Evolutionary conservation across 495 filamentous ascomycete species (phyloP).

Genomic region (Neurospora sp.): DNA sequence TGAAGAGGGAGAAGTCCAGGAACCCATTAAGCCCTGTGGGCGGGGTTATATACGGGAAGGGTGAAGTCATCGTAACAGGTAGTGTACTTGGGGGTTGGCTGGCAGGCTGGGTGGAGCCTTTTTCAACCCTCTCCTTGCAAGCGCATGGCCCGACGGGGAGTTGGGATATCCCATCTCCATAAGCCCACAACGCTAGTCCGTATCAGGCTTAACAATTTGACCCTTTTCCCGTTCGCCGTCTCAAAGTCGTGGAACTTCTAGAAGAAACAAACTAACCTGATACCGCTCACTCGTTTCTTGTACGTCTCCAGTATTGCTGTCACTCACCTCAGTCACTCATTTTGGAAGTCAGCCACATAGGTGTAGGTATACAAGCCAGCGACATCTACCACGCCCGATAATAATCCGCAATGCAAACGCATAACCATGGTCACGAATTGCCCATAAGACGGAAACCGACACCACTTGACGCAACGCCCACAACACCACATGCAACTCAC

Average conservation of each 20-base stretch:
- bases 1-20: too few species aligned
- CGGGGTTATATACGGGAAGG: too few species aligned
- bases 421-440: background rate
- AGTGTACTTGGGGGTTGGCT: too few species aligned
- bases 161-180: background rate
- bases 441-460: background rate
- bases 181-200: background rate
- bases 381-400: background rate
- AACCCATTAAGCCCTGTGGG: too few species aligned
- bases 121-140: background rate
- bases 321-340: background rate
- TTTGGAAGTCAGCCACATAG: background rate
- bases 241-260: background rate
- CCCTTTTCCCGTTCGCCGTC: background rate
- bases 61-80: too few species aligned
- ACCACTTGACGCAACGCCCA: background rate
- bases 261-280: background rate
- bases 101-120: too few species aligned
- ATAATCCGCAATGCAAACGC: background rate
- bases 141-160: background rate
- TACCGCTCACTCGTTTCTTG: background rate
- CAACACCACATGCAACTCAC: background rate
- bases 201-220: background rate
- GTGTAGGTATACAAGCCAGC: too few species aligned
- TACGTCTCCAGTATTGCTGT: background rate